A percentile compares a stretch with the other conserved stretches of the same genome.
phyloP scores from a whole-genome alignment of 345 rosid genomes.

The Passiflora organensis region DNA sequence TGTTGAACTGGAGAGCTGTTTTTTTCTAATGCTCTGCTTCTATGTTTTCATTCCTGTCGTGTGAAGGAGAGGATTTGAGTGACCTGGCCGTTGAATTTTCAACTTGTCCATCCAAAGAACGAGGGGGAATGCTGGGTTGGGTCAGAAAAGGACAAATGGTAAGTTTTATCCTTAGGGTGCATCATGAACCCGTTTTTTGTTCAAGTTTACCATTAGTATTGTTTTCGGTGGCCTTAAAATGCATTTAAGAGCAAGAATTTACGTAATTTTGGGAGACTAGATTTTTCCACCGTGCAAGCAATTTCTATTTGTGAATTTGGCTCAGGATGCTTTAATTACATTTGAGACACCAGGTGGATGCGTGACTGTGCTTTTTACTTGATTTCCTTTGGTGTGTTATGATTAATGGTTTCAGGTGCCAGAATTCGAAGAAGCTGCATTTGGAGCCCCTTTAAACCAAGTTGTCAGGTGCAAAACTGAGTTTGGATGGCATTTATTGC shows the following conservation, averaged over 20 bases:
- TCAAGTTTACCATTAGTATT: too few species aligned
- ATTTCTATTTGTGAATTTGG: background rate
- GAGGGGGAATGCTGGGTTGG: constrained; percentile 97
- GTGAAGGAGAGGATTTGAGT: constrained; percentile 84
- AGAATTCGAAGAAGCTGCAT: constrained; percentile 93
- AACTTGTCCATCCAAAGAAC: constrained; percentile 73
- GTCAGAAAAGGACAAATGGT: constrained; percentile 88
- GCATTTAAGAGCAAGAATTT: background rate
- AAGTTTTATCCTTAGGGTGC: constrained; percentile 6
- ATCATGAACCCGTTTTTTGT: too few species aligned
- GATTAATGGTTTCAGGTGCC: constrained; percentile 51
- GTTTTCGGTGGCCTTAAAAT: too few species aligned
- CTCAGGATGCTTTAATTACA: background rate
- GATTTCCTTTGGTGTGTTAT: constrained; percentile 11
- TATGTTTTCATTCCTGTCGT: constrained; percentile 10
- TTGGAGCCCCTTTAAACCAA: constrained; percentile 56
- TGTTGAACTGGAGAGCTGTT: background rate
- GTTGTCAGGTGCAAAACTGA: constrained; percentile 78
- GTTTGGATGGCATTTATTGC: constrained; percentile 89
- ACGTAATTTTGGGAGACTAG: background rate
- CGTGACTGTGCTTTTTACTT: constrained; percentile 2
- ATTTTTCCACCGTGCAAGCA: background rate
- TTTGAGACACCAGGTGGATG: background rate
- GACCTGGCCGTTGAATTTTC: constrained; percentile 84
- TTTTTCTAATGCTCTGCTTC: background rate